Evolutionary conservation across 371 early-diverging fungal species (phyloP).

Genomic region (Capniomyces stellatus): DNA sequence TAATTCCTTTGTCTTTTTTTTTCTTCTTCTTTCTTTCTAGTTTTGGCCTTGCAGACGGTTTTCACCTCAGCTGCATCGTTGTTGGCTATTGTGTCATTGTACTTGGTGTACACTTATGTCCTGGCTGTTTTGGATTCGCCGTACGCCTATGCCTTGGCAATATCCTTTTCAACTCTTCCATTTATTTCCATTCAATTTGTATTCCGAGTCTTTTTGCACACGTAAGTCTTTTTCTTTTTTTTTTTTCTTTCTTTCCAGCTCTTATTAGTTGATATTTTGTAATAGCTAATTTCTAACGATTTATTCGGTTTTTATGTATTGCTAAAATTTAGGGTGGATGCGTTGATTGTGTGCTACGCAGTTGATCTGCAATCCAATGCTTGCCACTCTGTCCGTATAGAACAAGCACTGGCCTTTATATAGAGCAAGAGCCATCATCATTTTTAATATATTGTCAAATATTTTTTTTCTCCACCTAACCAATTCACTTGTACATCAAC

Average conservation of each 20-base stretch:
- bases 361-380: constrained; percentile 17
- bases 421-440: no score
- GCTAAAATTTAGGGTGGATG: constrained; percentile 10
- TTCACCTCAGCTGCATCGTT: constrained; percentile 6
- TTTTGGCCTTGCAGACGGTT: neutral
- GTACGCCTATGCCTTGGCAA: neutral
- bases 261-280: constrained; percentile 9
- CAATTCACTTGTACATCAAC: no score
- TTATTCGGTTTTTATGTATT: constrained; percentile 8
- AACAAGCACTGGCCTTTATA: constrained; percentile 14
- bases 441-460: no score
- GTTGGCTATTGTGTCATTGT: constrained; percentile 16
- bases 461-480: no score
- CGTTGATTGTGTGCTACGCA: constrained; percentile 22
- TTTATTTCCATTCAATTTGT: constrained; percentile 1
- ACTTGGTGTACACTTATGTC: constrained; percentile 16
- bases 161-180: neutral
- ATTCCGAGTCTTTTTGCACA: constrained; percentile 12
- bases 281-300: constrained; percentile 12
- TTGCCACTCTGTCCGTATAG: constrained; percentile 21
- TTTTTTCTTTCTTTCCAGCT: constrained; percentile 7
- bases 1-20: neutral
- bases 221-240: constrained; percentile 11
- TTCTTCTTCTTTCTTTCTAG: neutral
- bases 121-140: constrained; percentile 2